A percentile compares a stretch with the other conserved stretches of the same genome.
phyloP scores from a whole-genome alignment of 208 protist genomes.

The Zelonia costaricensis region DNA sequence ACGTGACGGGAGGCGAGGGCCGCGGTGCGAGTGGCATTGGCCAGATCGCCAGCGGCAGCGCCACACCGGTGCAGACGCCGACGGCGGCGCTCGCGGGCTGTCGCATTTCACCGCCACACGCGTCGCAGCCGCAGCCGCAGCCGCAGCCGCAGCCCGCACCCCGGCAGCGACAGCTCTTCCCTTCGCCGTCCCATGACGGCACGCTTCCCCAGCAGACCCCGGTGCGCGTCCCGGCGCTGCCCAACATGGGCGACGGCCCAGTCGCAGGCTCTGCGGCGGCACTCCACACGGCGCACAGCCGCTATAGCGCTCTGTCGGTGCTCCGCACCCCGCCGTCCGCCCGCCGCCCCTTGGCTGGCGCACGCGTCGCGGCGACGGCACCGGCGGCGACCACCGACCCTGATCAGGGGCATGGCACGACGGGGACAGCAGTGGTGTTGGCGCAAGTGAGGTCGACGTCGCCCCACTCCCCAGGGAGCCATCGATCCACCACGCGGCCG shows the following conservation, averaged over 20 bases:
- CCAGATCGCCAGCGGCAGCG: background rate
- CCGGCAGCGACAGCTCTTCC: background rate
- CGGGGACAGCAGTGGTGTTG: no score
- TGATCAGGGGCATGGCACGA: no score
- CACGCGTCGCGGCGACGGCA: background rate
- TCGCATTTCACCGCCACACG: background rate
- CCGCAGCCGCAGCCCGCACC: background rate
- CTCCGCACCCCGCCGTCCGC: constrained; percentile 24
- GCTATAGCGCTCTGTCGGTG: constrained; percentile 20
- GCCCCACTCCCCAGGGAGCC: constrained; percentile 21
- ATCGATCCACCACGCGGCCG: constrained; percentile 21
- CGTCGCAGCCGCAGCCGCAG: background rate
- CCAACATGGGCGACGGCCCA: constrained; percentile 29
- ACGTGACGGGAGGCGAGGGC: background rate
- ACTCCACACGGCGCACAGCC: no score
- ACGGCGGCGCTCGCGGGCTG: background rate
- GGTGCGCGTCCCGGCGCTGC: constrained; percentile 18
- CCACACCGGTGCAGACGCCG: background rate
- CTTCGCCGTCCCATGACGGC: background rate
- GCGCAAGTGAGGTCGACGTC: background rate
- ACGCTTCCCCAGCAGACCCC: constrained; percentile 7
- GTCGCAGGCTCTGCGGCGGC: no score
- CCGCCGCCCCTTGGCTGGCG: background rate
- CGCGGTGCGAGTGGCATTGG: background rate
- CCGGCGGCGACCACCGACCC: background rate